Conservation (phyloP, 169 alveolate genomes). For the Eimeria tenella region DNA sequence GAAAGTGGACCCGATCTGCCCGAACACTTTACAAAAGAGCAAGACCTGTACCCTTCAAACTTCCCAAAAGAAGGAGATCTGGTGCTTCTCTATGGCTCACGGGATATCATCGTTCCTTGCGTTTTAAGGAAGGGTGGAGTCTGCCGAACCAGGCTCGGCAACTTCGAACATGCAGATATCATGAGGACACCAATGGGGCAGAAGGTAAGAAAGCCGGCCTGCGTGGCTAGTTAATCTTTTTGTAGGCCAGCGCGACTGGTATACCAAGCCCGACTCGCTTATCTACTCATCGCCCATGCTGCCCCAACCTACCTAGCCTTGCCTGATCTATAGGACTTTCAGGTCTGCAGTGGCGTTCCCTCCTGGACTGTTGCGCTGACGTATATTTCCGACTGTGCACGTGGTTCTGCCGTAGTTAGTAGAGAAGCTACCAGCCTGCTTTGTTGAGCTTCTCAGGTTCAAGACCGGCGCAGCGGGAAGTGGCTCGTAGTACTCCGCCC, state of each 20-base stretch:
- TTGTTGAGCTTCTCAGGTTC: conserved; percentile 67
- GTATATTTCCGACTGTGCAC: too few species aligned
- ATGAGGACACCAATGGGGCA: conserved; percentile 71
- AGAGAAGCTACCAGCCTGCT: not conserved
- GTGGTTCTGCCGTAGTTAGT: not conserved
- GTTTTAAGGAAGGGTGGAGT: conserved; percentile 44
- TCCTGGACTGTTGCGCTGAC: too few species aligned
- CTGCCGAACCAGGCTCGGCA: conserved; percentile 73
- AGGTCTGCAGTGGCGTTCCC: too few species aligned
- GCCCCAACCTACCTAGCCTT: too few species aligned
- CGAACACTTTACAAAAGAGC: too few species aligned
- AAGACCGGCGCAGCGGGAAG: conserved; percentile 77
- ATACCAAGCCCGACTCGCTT: too few species aligned
- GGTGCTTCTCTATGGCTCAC: conserved; percentile 76
- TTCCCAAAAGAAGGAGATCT: conserved; percentile 77
- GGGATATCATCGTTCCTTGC: conserved; percentile 38
- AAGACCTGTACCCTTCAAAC: not conserved
- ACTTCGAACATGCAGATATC: conserved; percentile 76
- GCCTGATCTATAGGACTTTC: too few species aligned
- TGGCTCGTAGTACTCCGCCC: conserved; percentile 85
- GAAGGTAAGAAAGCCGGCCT: conserved; percentile 33
- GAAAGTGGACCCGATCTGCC: too few species aligned
- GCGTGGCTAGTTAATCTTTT: too few species aligned
- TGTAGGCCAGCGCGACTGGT: too few species aligned
- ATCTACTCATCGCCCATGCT: too few species aligned